These are phyloP conservation scores for Fraxinus excelsior DNA, from an alignment of 257 asterid genomes.

Conservation along the genomic window DNA sequence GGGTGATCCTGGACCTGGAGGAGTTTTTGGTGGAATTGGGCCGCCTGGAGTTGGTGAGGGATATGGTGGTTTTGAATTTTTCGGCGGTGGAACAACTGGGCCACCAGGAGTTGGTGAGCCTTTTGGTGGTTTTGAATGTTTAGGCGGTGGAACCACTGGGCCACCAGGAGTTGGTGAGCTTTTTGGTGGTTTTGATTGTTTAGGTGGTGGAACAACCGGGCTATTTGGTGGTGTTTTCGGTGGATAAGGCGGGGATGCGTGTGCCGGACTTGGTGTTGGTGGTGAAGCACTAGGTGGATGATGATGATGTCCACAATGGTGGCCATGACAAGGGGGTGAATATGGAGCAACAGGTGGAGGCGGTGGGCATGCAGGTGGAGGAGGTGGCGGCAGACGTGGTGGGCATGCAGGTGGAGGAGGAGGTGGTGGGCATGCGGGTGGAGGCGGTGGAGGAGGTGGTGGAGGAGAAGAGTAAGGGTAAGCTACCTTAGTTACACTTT, in stretches of 20 bases:
- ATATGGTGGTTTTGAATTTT: conserved; percentile 23
- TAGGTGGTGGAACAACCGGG: conserved; percentile 26
- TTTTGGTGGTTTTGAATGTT: conserved; percentile 24
- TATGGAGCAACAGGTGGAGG: conserved; percentile 15
- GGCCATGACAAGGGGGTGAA: conserved; percentile 21
- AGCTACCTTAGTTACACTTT: conserved; percentile 32
- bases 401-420: conserved; percentile 15
- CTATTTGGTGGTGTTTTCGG: conserved; percentile 27
- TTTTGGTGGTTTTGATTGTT: conserved; percentile 24
- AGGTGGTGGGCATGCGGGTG: conserved; percentile 6
- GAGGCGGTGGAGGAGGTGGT: too few species aligned
- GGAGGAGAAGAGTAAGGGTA: conserved; percentile 50
- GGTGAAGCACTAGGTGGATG: conserved; percentile 26
- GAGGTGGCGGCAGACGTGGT: conserved; percentile 26
- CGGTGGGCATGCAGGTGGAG: conserved; percentile 6
- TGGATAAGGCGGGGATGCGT: conserved; percentile 18
- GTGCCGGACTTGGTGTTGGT: conserved; percentile 27
- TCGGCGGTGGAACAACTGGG: conserved; percentile 21
- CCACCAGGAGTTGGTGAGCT: conserved; percentile 19
- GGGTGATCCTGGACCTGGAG: conserved; percentile 15
- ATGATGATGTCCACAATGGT: conserved; percentile 13
- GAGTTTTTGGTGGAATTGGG: conserved; percentile 28
- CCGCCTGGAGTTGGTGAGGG: not conserved
- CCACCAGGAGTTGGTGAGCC: conserved; percentile 20
- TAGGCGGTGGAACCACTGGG: conserved; percentile 24